Evolutionary conservation across 176 grass and related monocot species (phyloP).

Genomic region (Ampelocalamus luodianensis): DNA sequence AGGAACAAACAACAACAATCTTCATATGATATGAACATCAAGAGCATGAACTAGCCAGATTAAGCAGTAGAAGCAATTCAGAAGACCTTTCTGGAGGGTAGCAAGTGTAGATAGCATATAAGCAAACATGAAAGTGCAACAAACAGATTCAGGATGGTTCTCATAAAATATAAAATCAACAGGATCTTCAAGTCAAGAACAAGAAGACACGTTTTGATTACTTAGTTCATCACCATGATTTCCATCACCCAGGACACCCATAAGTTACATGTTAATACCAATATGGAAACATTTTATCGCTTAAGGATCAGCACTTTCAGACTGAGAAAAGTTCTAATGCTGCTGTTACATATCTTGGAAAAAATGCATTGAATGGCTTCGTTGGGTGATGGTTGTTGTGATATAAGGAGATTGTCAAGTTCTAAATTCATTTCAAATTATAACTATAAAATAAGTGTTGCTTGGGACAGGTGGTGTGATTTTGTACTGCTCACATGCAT

Average conservation of each 20-base stretch:
- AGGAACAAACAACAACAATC: neutral
- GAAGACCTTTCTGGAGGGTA: neutral
- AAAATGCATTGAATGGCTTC: neutral
- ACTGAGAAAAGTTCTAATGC: neutral
- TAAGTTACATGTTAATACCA: neutral
- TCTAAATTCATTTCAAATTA: neutral
- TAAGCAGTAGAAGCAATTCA: neutral
- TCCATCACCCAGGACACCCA: neutral
- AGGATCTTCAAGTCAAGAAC: neutral
- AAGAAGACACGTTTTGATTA: neutral
- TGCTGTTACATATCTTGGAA: neutral
- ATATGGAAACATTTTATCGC: conserved; percentile 1
- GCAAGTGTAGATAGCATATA: neutral
- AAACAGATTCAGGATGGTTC: neutral
- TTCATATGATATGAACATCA: conserved; percentile 21
- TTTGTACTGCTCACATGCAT: neutral
- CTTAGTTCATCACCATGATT: conserved; percentile 21
- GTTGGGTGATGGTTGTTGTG: neutral
- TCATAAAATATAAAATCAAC: neutral
- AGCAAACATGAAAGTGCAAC: neutral
- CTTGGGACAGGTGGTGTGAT: neutral
- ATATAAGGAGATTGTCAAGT: neutral
- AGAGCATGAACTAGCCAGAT: neutral
- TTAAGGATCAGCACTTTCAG: neutral
- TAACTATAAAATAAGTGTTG: neutral